Conservation (phyloP, 202 grass and related monocot species). For the Zoysia matrella region DNA sequence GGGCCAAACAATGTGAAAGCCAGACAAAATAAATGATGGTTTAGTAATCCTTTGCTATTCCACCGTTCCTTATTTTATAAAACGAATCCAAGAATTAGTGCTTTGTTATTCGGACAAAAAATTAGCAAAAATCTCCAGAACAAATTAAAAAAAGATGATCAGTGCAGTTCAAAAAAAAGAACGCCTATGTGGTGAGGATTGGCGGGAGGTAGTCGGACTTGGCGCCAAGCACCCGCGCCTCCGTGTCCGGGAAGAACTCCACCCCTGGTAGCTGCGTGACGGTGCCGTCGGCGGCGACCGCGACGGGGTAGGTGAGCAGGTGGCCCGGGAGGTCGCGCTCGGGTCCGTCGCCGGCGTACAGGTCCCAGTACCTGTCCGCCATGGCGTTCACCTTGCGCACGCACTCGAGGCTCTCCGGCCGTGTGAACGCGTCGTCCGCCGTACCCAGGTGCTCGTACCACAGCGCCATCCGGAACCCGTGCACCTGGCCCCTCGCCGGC, state of each 20-base stretch:
- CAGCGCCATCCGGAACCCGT: constrained; percentile 88
- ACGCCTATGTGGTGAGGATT: constrained; percentile 73
- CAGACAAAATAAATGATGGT: too few relatives aligned
- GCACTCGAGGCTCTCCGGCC: constrained; percentile 69
- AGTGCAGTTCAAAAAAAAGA: not conserved
- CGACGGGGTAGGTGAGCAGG: constrained; percentile 83
- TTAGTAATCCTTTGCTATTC: too few relatives aligned
- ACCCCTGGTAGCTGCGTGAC: constrained; percentile 71
- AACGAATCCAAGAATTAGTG: too few relatives aligned
- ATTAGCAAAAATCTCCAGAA: not conserved
- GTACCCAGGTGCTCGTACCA: constrained; percentile 95
- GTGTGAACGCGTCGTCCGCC: constrained; percentile 56
- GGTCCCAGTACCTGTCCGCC: constrained; percentile 79
- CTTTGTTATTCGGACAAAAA: not conserved
- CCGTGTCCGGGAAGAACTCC: constrained; percentile 89
- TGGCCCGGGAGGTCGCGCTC: constrained; percentile 84
- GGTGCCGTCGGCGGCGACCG: constrained; percentile 54
- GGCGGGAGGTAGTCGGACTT: constrained; percentile 74
- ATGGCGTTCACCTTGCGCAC: constrained; percentile 83
- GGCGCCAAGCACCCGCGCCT: constrained; percentile 65
- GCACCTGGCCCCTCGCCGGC: constrained; percentile 75
- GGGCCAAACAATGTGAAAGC: too few relatives aligned
- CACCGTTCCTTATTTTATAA: too few relatives aligned
- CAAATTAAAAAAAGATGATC: not conserved
- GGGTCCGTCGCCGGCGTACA: constrained; percentile 58